These are phyloP conservation scores for Schizothecium vesticola DNA, from an alignment of 495 filamentous ascomycete species.

Conservation along the genomic window DNA sequence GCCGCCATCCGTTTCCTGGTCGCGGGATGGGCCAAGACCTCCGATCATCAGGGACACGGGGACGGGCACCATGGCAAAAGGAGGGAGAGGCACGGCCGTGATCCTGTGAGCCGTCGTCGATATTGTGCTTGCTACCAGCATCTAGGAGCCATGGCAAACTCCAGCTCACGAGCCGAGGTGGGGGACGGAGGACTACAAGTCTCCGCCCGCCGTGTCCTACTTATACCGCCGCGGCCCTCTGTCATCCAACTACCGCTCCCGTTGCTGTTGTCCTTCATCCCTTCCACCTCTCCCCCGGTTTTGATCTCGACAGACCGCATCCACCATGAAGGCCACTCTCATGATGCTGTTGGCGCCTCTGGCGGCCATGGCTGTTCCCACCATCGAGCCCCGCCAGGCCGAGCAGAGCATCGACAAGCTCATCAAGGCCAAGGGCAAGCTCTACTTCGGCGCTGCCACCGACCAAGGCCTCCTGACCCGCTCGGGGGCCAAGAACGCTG, in stretches of 20 bases:
- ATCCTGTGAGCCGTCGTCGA: not conserved
- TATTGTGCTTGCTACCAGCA: not conserved
- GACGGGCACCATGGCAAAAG: not conserved
- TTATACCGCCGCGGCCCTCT: not conserved
- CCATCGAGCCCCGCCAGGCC: constrained; percentile 34
- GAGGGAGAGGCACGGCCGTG: not conserved
- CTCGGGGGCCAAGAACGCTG: constrained; percentile 43
- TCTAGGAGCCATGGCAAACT: not conserved
- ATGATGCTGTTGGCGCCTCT: constrained; percentile 33
- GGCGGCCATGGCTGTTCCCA: constrained; percentile 30
- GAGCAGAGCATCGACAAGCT: constrained; percentile 46
- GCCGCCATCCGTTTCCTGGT: not conserved
- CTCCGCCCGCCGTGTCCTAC: not conserved
- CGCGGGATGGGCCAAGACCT: not conserved
- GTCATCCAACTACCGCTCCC: not conserved
- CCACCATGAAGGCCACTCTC: constrained; percentile 40
- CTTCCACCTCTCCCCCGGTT: not conserved
- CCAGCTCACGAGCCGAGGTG: not conserved
- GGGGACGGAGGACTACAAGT: not conserved
- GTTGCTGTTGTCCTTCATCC: not conserved
- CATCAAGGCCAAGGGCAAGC: constrained; percentile 56
- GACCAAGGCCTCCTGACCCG: constrained; percentile 48
- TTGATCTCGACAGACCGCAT: not conserved
- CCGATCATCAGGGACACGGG: not conserved
- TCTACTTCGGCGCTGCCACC: constrained; percentile 53